phyloP scores from a whole-genome alignment of 306 rosid species.

The Prunus kanzakura region DNA sequence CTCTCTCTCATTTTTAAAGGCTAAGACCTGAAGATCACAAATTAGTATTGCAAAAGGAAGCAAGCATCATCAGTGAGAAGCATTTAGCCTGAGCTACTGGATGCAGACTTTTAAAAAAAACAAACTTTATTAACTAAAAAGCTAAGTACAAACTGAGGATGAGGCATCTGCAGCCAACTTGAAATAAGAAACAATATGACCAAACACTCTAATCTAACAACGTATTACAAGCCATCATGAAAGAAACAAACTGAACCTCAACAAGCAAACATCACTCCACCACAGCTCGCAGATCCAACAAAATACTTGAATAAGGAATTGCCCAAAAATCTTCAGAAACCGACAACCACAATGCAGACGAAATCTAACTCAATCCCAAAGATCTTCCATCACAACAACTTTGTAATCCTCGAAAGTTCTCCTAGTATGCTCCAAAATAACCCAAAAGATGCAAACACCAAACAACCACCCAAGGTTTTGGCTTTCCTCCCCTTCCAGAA shows the following conservation, averaged over 20 bases:
- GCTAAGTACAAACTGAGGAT: background rate
- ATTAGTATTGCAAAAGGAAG: background rate
- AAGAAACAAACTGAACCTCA: background rate
- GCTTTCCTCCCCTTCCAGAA: background rate
- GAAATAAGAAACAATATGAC: background rate
- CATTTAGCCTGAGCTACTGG: background rate
- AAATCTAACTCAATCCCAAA: background rate
- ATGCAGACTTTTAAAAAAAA: too few relatives aligned
- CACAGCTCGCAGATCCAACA: background rate
- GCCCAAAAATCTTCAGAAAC: background rate
- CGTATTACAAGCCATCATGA: background rate
- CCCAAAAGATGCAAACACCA: background rate
- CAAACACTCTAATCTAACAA: background rate
- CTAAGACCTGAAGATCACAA: background rate
- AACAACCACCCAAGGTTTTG: background rate
- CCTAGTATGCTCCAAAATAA: background rate
- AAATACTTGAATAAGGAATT: background rate
- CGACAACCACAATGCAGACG: background rate
- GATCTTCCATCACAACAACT: background rate
- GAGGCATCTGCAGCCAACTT: background rate
- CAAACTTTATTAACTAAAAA: background rate
- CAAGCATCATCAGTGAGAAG: too few relatives aligned
- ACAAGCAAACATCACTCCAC: background rate
- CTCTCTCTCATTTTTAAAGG: background rate
- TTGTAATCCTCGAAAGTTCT: background rate